Conservation (phyloP, 164 flowering plant species). For the Vitis riparia region DNA sequence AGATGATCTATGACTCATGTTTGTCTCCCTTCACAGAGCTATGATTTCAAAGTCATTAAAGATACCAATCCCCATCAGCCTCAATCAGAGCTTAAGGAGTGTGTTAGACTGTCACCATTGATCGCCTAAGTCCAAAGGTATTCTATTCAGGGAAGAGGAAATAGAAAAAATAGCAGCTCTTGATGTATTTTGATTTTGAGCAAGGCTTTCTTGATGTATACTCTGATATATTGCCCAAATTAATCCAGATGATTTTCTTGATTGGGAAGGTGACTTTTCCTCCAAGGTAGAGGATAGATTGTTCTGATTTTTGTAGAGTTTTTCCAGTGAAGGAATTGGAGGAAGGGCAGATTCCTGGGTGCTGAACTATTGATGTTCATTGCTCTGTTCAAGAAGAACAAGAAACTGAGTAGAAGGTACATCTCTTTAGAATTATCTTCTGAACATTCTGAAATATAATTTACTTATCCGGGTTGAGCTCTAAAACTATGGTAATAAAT, state of each 20-base stretch:
- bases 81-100: constrained; percentile 17
- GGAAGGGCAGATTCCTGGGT: constrained; percentile 66
- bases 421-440: too few species aligned
- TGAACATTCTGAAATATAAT: too few species aligned
- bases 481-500: too few species aligned
- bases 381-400: too few species aligned
- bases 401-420: too few species aligned
- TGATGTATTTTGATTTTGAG: constrained; percentile 48
- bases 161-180: constrained; percentile 34
- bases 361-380: background rate
- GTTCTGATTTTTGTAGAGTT: constrained; percentile 1
- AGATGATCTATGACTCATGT: constrained; percentile 38
- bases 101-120: constrained; percentile 8
- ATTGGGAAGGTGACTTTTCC: constrained; percentile 41
- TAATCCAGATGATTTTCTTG: constrained; percentile 67
- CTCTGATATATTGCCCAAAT: constrained; percentile 47
- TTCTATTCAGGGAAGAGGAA: constrained; percentile 70
- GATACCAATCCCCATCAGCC: constrained; percentile 13
- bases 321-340: constrained; percentile 45
- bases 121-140: constrained; percentile 44
- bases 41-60: constrained; percentile 57
- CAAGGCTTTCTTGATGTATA: constrained; percentile 59
- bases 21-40: constrained; percentile 60
- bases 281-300: constrained; percentile 14
- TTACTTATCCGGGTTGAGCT: too few species aligned